Conservation (phyloP, 768 basidiomycete genomes). For the Exidia glandulosa region DNA sequence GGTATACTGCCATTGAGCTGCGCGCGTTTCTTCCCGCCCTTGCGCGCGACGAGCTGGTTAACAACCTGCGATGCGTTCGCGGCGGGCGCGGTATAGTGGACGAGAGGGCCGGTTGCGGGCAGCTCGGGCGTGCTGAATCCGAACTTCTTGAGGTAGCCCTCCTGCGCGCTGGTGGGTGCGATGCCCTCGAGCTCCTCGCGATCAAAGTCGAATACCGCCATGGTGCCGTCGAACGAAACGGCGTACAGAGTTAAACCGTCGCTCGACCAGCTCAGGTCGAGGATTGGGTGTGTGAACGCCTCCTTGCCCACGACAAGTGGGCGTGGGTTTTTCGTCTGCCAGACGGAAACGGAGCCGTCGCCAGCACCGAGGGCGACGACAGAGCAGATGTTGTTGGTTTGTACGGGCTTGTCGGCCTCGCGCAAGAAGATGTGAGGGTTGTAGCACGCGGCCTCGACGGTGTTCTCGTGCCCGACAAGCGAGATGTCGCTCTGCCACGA, state of each 20-base stretch:
- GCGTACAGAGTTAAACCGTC: constrained; percentile 91
- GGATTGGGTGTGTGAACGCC: constrained; percentile 86
- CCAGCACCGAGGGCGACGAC: constrained; percentile 94
- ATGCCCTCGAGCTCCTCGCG: constrained; percentile 72
- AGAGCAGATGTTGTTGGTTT: constrained; percentile 77
- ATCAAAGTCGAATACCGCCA: constrained; percentile 81
- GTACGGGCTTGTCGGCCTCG: constrained; percentile 51
- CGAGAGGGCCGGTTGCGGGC: neutral
- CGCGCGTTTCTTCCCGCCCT: constrained; percentile 22
- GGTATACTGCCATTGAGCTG: neutral
- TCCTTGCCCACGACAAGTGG: constrained; percentile 91
- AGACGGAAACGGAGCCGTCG: constrained; percentile 87
- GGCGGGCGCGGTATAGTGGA: neutral
- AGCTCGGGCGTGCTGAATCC: constrained; percentile 46
- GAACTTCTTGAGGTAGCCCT: constrained; percentile 73
- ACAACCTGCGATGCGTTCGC: constrained; percentile 27
- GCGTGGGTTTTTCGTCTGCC: constrained; percentile 87
- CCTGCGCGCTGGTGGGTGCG: constrained; percentile 59
- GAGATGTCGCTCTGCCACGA: constrained; percentile 89
- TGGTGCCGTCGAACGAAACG: constrained; percentile 90
- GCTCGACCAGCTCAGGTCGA: constrained; percentile 93
- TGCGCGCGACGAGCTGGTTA: constrained; percentile 66
- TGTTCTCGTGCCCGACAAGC: constrained; percentile 94
- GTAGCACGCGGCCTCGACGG: constrained; percentile 92
- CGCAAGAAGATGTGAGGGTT: constrained; percentile 92